Percentiles rank a stretch among this genome's conserved stretches.
These are phyloP conservation scores for Pyrus communis DNA, from an alignment of 306 rosid species.

Conservation along the genomic window DNA sequence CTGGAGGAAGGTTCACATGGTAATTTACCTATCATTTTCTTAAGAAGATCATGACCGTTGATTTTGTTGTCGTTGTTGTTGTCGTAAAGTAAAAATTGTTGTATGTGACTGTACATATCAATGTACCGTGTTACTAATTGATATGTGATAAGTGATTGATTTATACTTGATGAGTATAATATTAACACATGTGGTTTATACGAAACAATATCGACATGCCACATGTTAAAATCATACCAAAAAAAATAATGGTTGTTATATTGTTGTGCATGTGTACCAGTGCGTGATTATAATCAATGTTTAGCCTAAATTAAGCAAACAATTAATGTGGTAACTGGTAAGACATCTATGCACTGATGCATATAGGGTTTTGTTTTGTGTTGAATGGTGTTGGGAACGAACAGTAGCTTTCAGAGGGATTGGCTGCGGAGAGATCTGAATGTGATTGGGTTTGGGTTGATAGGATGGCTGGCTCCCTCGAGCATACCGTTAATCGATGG, in stretches of 20 bases:
- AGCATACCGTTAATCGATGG: conserved; percentile 78
- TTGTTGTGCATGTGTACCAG: not conserved
- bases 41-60: not conserved
- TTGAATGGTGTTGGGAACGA: not conserved
- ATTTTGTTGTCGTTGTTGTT: not conserved
- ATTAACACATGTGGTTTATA: not conserved
- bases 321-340: not conserved
- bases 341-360: not conserved
- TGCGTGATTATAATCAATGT: not conserved
- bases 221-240: not conserved
- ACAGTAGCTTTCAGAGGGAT: conserved; percentile 59
- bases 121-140: not conserved
- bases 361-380: not conserved
- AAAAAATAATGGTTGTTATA: too few species aligned
- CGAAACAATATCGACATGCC: too few species aligned
- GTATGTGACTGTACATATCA: not conserved
- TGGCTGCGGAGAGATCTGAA: conserved; percentile 79
- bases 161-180: too few species aligned
- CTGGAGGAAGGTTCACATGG: conserved; percentile 61
- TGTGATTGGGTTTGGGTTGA: conserved; percentile 90
- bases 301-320: not conserved
- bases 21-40: conserved; percentile 13
- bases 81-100: not conserved
- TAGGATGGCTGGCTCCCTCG: conserved; percentile 89
- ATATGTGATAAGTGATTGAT: too few species aligned